Base-by-base conservation (phyloP, 805 yeast species). In the Yarrowia sp. region DNA sequence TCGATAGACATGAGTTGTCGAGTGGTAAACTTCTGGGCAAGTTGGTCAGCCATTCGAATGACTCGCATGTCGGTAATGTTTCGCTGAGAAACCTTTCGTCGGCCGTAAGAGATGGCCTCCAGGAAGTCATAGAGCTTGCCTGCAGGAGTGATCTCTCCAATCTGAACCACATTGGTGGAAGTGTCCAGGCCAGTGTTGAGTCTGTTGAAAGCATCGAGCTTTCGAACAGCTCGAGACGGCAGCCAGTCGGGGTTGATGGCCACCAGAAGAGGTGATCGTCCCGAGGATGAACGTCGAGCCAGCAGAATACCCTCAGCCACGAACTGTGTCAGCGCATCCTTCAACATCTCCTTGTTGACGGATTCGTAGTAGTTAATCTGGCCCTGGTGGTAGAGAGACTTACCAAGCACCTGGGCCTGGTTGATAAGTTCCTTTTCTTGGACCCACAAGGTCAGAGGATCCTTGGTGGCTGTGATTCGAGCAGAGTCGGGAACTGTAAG, bases 381-480 rank as follows among this genome's bases (percentile, higher is more conserved):
- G 8, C 83, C 83, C 70, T 80, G 81, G 32, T 79, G 79, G 70
- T 75, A 81, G n/a, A 81, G 75, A 0, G 83, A 80, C 72, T 79
- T 79, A 7, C 81, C 83, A 11, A 81, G 75, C 16, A 74, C 59
- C 72, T 81, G 83, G 10, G 81, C 77, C 48, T 71, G 70, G 45
- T 75, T 75, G 53, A 74, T 71, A 69, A 81, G 80, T 48, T 73
- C 74, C 63, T 73, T 74, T 40, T 74, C 76, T 12, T 72, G 72
- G 46, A 79, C 74, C 77, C 79, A 75, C 45, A 73, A n/a, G 5
- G 76, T 73, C 35, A 67, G 53, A 32, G 66, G 66, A 10, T 59
- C 67, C 70, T 40, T 52, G 36, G 35, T 46, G 36, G 63, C 43
- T 15, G 49, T 38, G 40, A 52, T 49, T 14, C 50, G 12, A 15